phyloP scores from a whole-genome alignment of 2,329 filamentous ascomycete genomes.

The Colletotrichum spinosum region DNA sequence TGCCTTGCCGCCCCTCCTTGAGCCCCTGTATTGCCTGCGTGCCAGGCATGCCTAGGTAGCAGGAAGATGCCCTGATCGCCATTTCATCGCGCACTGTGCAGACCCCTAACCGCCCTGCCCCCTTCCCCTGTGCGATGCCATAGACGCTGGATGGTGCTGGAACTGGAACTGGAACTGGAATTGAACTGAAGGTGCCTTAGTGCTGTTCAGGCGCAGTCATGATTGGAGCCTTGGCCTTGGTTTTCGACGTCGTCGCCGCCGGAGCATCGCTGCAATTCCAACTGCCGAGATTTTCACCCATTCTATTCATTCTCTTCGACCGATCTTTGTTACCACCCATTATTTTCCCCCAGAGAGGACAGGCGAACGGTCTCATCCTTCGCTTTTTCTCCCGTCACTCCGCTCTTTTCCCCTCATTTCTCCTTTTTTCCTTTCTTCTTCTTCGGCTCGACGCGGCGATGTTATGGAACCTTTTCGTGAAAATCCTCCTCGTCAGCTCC shows the following conservation, averaged over 20 bases:
- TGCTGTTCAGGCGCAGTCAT: neutral
- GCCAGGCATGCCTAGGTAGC: conserved; percentile 10
- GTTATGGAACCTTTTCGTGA: conserved; percentile 39
- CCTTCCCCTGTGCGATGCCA: conserved; percentile 23
- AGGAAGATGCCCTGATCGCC: conserved; percentile 8
- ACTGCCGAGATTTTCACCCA: conserved; percentile 37
- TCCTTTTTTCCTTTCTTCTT: conserved; percentile 21
- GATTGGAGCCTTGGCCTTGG: conserved; percentile 11
- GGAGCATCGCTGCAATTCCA: conserved; percentile 20
- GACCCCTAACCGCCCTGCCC: conserved; percentile 17
- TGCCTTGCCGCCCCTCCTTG: conserved; percentile 26
- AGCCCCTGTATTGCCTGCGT: conserved; percentile 17
- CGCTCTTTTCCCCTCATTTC: conserved; percentile 16
- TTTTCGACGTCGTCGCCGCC: conserved; percentile 30
- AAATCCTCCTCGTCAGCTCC: conserved; percentile 38
- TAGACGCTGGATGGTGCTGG: conserved; percentile 5
- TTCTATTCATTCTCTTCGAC: conserved; percentile 29
- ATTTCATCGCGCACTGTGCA: conserved; percentile 24
- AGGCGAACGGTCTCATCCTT: conserved; percentile 36
- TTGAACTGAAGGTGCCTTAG: neutral
- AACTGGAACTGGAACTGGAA: neutral
- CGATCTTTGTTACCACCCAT: conserved; percentile 28
- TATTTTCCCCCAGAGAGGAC: conserved; percentile 28
- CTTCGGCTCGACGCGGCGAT: conserved; percentile 36
- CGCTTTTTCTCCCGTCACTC: conserved; percentile 24